Evolutionary conservation across 1,284 basidiomycete species (phyloP).

Genomic region (Heterobasidion occidentale): DNA sequence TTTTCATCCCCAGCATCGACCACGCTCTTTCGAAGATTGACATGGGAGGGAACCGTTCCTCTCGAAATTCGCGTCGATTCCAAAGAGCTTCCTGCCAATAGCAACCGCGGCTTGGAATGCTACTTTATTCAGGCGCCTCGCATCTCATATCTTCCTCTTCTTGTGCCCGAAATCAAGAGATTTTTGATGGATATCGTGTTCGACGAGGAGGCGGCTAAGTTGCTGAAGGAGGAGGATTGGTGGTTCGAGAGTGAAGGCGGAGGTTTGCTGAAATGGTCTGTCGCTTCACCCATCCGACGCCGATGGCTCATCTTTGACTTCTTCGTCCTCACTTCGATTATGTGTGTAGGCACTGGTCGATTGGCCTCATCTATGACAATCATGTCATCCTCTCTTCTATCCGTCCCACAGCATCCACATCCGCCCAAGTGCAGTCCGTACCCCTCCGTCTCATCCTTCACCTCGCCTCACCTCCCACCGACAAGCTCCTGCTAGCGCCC

Average conservation of each 20-base stretch:
- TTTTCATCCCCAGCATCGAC: neutral
- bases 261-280: slow-evolving; percentile 74
- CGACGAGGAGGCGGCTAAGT: slow-evolving; percentile 67
- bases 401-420: slow-evolving; percentile 30
- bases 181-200: slow-evolving; percentile 87
- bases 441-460: slow-evolving; percentile 80
- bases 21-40: slow-evolving; percentile 61
- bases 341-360: slow-evolving; percentile 85
- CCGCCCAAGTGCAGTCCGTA: slow-evolving; percentile 31
- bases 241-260: slow-evolving; percentile 88
- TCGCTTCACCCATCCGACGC: slow-evolving; percentile 6
- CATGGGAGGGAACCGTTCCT: slow-evolving; percentile 82
- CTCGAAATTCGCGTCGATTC: slow-evolving; percentile 74
- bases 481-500: slow-evolving; percentile 76
- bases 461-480: slow-evolving; percentile 66
- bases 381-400: slow-evolving; percentile 41
- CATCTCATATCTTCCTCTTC: slow-evolving; percentile 85
- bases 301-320: neutral
- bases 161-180: slow-evolving; percentile 78
- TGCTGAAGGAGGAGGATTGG: slow-evolving; percentile 79
- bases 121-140: slow-evolving; percentile 84
- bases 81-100: slow-evolving; percentile 48
- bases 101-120: slow-evolving; percentile 65
- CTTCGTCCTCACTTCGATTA: neutral
- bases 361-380: slow-evolving; percentile 87